phyloP scores from a whole-genome alignment of 371 early-diverging fungal species.

The Mucor ambiguus region DNA sequence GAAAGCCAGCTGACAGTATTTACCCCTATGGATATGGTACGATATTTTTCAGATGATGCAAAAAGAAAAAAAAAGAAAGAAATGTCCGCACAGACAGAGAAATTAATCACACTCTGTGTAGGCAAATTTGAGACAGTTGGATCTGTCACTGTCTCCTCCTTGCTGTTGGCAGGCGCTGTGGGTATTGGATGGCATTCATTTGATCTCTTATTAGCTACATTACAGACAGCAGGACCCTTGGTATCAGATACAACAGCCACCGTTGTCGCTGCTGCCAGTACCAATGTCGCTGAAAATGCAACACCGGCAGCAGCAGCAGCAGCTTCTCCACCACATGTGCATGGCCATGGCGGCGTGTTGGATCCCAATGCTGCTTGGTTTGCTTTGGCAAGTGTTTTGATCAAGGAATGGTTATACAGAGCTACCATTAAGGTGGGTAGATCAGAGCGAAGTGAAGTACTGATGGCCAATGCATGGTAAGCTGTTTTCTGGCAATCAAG shows the following conservation, averaged over 20 bases:
- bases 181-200: constrained; percentile 71
- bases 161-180: constrained; percentile 62
- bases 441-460: constrained; percentile 61
- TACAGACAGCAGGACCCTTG: constrained; percentile 16
- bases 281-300: constrained; percentile 4
- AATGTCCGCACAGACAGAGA: too few species aligned
- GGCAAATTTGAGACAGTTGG: constrained; percentile 76
- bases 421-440: constrained; percentile 68
- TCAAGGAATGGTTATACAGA: constrained; percentile 69
- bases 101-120: constrained; percentile 6
- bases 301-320: not conserved
- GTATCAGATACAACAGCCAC: constrained; percentile 24
- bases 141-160: constrained; percentile 64
- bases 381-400: constrained; percentile 62
- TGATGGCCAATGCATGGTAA: constrained; percentile 75
- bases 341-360: constrained; percentile 31
- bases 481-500: too few species aligned
- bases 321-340: constrained; percentile 6
- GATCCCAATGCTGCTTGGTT: constrained; percentile 79
- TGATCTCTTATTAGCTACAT: constrained; percentile 48
- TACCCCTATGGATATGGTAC: constrained; percentile 73
- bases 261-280: constrained; percentile 15
- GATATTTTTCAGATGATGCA: constrained; percentile 5
- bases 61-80: not conserved
- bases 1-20: constrained; percentile 58